phyloP scores from a whole-genome alignment of 169 alveolate species.

The Plasmodium coatneyi region DNA sequence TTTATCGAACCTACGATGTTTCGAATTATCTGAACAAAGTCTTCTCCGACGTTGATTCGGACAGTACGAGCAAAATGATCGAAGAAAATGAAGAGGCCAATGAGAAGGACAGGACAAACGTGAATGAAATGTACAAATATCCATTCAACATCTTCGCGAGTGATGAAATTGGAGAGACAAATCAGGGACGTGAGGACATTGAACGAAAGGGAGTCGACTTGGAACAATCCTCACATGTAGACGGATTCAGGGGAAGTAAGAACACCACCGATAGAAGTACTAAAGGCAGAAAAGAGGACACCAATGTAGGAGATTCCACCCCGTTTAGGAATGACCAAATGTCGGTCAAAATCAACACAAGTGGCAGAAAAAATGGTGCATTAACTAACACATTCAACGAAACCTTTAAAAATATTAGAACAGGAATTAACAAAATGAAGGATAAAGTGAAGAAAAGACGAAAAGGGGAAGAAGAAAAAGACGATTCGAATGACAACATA shows the following conservation, averaged over 20 bases:
- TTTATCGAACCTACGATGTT: conserved; percentile 37
- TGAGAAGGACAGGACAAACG: conserved; percentile 2
- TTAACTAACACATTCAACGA: neutral
- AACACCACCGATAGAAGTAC: neutral
- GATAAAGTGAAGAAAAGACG: neutral
- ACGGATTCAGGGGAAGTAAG: neutral
- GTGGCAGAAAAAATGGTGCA: neutral
- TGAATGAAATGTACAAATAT: neutral
- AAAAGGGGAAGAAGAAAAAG: conserved; percentile 5
- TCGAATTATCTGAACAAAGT: conserved; percentile 14
- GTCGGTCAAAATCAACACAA: neutral
- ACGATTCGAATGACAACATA: neutral
- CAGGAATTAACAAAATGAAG: neutral
- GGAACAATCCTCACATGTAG: neutral
- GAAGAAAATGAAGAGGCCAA: neutral
- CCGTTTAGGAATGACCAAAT: neutral
- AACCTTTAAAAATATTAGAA: conserved; percentile 5
- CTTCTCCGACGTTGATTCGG: conserved; percentile 3
- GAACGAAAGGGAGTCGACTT: neutral
- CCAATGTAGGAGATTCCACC: neutral
- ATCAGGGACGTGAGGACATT: neutral
- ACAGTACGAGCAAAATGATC: neutral
- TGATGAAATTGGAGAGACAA: neutral
- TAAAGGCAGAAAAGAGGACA: neutral
- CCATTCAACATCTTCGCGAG: conserved; percentile 39